Base-by-base conservation (phyloP, 2,329 filamentous ascomycete genomes). In the Colletotrichum sojae region DNA sequence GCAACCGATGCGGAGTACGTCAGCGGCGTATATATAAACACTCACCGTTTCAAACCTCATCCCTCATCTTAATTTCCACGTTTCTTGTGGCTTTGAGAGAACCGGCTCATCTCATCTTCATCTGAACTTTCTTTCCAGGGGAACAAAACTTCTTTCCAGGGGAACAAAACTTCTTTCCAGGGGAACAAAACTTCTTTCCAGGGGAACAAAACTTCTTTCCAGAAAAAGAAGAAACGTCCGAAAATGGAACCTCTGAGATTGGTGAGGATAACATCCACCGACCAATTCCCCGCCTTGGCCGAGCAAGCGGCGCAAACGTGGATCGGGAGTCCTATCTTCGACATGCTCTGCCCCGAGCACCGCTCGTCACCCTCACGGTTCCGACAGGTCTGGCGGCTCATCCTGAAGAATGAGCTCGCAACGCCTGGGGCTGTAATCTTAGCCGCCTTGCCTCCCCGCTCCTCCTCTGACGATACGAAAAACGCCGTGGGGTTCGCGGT, bases 401-500 rank as follows among this genome's bases (percentile, higher is more conserved):
- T 63, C 25, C 59, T 63, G 22, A 48, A 6, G 13, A 8, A 46
- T 15, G 59, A 63, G 25, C 22, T 46, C 5, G 15, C 49, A 6
- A 16, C 45, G n/a, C 49, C 59, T 1, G 58, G 58, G 8, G 53
- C 58, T 2, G 36, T 61, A 2, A 45, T 53, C 4, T 9, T 31
- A 2, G 36, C 49, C 10, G 48, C 18, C 18, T 43, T 18, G 8
- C 31, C 31, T 36, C 31, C 31, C 18, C 13, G 12, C 13, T 36
- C 40, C 2, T 5, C 5, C 6, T 45, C 48, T 9, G 20, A 16
- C 5, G 36, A 45, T 6, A 3, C 25, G 20, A 13, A 5, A 5
- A 6, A 18, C 4, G 36, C 22, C 3, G 16, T 61, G 6, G 58
- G 58, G 5, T 39, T 61, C 8, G n/a, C 27, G 13, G 15, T 53